These are phyloP conservation scores for Trichoderma gracile DNA, from an alignment of 2,329 filamentous ascomycete genomes.

Conservation along the genomic window DNA sequence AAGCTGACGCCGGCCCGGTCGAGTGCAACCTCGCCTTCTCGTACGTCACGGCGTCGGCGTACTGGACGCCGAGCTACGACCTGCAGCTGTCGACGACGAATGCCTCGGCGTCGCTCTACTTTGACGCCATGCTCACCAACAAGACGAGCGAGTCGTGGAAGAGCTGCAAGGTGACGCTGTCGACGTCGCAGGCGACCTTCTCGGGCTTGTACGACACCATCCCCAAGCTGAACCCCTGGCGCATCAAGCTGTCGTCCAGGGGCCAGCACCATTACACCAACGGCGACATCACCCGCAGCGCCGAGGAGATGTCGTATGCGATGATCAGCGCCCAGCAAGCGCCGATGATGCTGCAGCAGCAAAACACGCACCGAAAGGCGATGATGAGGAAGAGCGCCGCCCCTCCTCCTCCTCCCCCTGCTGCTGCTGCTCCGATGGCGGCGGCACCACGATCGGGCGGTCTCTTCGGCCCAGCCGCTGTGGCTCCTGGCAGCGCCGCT, in stretches of 20 bases:
- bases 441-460: background rate
- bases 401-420: background rate
- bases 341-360: background rate
- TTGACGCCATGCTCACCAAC: conserved; percentile 64
- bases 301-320: conserved; percentile 37
- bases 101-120: conserved; percentile 55
- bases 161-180: conserved; percentile 60
- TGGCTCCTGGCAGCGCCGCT: background rate
- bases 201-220: conserved; percentile 56
- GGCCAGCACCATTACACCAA: conserved; percentile 19
- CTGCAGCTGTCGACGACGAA: conserved; percentile 59
- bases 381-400: background rate
- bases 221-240: conserved; percentile 59
- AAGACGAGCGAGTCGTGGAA: conserved; percentile 64
- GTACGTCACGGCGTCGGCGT: conserved; percentile 59
- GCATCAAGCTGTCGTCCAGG: conserved; percentile 48
- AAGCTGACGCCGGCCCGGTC: conserved; percentile 23
- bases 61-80: conserved; percentile 64
- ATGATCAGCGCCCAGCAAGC: background rate
- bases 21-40: conserved; percentile 54
- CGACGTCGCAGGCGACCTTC: conserved; percentile 62
- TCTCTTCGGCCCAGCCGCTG: background rate
- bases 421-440: background rate
- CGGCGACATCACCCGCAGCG: conserved; percentile 41
- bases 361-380: background rate